Base-by-base conservation (phyloP, 495 filamentous ascomycete genomes). In the Rhypophila decipiens region DNA sequence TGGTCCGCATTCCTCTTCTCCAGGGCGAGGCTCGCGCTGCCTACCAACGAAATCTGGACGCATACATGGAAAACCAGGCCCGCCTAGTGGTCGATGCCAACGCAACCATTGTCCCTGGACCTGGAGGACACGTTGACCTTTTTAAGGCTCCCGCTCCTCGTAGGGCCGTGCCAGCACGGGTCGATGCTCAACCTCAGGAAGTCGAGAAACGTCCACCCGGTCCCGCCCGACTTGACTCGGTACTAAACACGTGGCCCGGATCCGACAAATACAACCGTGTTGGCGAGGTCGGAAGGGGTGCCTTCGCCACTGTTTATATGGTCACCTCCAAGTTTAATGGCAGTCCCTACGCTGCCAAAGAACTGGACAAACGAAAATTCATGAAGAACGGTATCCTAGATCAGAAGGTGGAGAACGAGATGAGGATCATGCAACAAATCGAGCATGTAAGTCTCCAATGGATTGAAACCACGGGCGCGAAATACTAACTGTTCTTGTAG, bases 231-330 rank as follows among this genome's bases (percentile, higher is more conserved):
- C 24, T 36, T 0, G 59, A 61, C 18, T 64, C 57, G 9, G 43
- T 69, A 11, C 64, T 64, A 10, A 64, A 58, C 24, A 70, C 86
- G 44, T 97, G 90, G 93, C 77, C 80, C 45, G 93, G 90, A 12
- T 85, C 86, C 2, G 66, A 79, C 2, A 83, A 78, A 49, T 98
- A 96, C 65, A 94, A 93, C 57, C 78, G 88, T 2, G 76, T 86
- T 8, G 79, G 80, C 21, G 73, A 79, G 31, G 85, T 98, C 44
- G 93, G 94, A 18, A 88, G 89, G 58, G 93, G 93, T 7, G 89
- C 94, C 3, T 97, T 97, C 68, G 94, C 93, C 29, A 87, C 80
- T 0, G 93, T 98, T 0, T 88, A 94, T 61, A 86, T 87, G 62
- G 72, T 94, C 13, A 86, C 91, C 1, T 80, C 80, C 24, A 88